Percentiles rank a stretch among this genome's conserved stretches.
phyloP scores from a whole-genome alignment of 1,284 basidiomycete species.

The Coniophora puteana region DNA sequence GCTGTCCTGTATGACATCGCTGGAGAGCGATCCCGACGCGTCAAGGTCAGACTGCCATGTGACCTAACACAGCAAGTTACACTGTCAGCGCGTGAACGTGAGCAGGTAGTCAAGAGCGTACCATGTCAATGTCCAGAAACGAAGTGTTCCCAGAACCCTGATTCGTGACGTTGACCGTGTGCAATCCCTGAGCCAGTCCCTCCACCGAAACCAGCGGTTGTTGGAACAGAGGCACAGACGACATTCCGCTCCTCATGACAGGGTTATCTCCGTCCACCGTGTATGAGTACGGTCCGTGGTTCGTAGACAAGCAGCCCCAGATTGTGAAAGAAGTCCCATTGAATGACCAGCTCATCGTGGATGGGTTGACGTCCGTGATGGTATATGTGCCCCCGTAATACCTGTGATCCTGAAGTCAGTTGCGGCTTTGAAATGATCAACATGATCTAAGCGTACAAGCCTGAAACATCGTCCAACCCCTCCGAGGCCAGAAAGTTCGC shows the following conservation, averaged over 20 bases:
- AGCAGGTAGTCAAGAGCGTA: too few relatives aligned
- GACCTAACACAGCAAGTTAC: too few relatives aligned
- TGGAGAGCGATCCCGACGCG: neutral
- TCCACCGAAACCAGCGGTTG: slow-evolving; percentile 11
- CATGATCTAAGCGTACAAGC: too few relatives aligned
- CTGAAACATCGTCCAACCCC: too few relatives aligned
- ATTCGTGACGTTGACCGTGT: slow-evolving; percentile 16
- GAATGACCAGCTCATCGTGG: slow-evolving; percentile 22
- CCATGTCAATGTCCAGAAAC: neutral
- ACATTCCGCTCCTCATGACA: slow-evolving; percentile 1
- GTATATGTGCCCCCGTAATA: slow-evolving; percentile 15
- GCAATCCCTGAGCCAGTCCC: slow-evolving; percentile 10
- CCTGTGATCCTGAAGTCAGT: too few relatives aligned
- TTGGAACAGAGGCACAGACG: slow-evolving; percentile 8
- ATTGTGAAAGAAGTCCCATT: slow-evolving; percentile 21
- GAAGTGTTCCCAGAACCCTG: neutral
- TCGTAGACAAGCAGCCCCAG: slow-evolving; percentile 14
- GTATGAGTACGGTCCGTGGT: slow-evolving; percentile 18
- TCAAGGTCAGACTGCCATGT: slow-evolving; percentile 3
- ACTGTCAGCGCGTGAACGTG: too few relatives aligned
- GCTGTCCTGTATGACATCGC: slow-evolving; percentile 2
- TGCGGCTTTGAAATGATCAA: too few relatives aligned
- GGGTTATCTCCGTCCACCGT: slow-evolving; percentile 14
- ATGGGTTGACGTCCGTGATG: slow-evolving; percentile 8
- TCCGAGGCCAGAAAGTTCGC: too few relatives aligned